A percentile compares a stretch with the other conserved stretches of the same genome.
These are phyloP conservation scores for Thalassiosira profunda DNA, from an alignment of 108 stramenopile species.

Conservation along the genomic window DNA sequence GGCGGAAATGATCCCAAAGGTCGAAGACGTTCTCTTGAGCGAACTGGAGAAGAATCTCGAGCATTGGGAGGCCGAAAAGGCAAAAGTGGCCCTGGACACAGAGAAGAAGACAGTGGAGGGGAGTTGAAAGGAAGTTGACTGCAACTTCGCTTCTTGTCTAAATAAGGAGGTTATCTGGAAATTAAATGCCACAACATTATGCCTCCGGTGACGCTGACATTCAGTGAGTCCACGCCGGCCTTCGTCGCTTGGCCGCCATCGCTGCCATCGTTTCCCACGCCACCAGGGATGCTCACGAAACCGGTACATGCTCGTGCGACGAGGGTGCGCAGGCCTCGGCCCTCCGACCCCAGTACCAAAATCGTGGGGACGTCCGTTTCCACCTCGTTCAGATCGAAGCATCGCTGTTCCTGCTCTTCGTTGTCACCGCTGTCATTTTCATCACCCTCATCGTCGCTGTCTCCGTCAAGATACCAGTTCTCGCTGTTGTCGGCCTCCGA, in stretches of 20 bases:
- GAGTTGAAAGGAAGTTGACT: too few species aligned
- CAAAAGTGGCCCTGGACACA: too few species aligned
- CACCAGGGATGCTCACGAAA: conserved; percentile 88
- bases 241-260: conserved; percentile 20
- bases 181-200: conserved; percentile 94
- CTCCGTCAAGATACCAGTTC: too few species aligned
- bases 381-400: conserved; percentile 58
- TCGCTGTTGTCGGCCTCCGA: too few species aligned
- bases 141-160: too few species aligned
- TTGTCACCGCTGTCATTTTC: conserved; percentile 11
- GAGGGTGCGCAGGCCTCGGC: conserved; percentile 90
- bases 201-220: conserved; percentile 97
- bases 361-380: conserved; percentile 76
- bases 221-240: conserved; percentile 93
- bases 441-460: conserved; percentile 8
- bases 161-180: too few species aligned
- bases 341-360: conserved; percentile 96
- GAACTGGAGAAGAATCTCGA: conserved; percentile 23
- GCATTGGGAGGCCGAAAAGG: conserved; percentile 51
- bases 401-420: conserved; percentile 20
- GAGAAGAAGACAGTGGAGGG: too few species aligned
- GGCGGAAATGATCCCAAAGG: conserved; percentile 25
- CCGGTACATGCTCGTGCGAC: conserved; percentile 89
- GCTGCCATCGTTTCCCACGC: conserved; percentile 24
- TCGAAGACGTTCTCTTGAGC: conserved; percentile 31